These are phyloP conservation scores for Poa pratensis DNA, from an alignment of 176 grass and related monocot species.

Conservation along the genomic window DNA sequence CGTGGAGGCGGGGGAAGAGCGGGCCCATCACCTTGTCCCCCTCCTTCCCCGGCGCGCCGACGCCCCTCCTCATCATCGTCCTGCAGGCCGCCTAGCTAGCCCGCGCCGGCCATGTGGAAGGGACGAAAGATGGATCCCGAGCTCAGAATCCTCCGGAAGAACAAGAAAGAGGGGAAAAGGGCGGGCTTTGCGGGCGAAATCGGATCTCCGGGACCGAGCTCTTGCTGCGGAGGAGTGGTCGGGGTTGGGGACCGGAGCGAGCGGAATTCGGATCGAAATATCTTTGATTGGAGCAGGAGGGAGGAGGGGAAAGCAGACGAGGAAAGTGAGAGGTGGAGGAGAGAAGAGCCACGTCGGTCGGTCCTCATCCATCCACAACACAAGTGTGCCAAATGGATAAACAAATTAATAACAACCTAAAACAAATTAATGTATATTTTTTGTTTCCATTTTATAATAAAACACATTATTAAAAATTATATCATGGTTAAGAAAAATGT, in stretches of 20 bases:
- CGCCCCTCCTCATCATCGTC: conserved; percentile 40
- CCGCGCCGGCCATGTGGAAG: neutral
- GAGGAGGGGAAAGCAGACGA: neutral
- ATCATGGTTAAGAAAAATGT: too few species aligned
- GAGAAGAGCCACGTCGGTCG: too few species aligned
- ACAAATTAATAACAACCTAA: too few species aligned
- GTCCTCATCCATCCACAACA: too few species aligned
- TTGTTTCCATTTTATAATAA: too few species aligned
- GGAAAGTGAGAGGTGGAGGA: neutral
- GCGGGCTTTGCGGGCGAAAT: neutral
- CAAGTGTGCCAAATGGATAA: too few species aligned
- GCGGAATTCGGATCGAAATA: conserved; percentile 20
- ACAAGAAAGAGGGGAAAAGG: neutral
- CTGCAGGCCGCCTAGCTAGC: neutral
- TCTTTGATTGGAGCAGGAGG: neutral
- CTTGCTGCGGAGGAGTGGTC: neutral
- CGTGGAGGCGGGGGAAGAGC: conserved; percentile 92
- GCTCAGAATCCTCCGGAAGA: neutral
- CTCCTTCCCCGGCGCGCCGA: conserved; percentile 43
- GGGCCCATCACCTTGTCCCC: conserved; percentile 69
- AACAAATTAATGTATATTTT: too few species aligned
- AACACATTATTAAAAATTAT: too few species aligned
- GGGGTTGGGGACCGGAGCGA: neutral
- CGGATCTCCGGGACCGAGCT: conserved; percentile 15
- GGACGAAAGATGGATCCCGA: neutral